Base-by-base conservation (phyloP, 371 early-diverging fungal genomes). In the Mucor sp. region DNA sequence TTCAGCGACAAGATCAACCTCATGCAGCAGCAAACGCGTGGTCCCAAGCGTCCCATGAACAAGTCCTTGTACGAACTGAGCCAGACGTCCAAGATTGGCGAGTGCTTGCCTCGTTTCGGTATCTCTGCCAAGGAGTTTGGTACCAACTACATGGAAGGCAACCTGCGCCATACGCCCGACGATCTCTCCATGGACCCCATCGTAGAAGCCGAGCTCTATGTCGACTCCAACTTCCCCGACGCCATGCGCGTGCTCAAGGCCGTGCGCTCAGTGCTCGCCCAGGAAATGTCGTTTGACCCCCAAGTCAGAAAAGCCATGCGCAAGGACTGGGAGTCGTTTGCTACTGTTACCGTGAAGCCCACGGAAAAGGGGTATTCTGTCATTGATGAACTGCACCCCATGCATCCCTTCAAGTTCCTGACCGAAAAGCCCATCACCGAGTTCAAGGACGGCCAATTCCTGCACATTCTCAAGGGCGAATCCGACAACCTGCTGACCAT, bases 341-440 rank as follows among this genome's bases (percentile, higher is more conserved):
- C 92, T 15, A 85, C 86, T 19, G 84, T 97, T 4, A 81, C 85
- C 6, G 92, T 95, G 15, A 83, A 75, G 25, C 97, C 98, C 1
- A 98, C 97, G 0, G 91, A 90, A 32, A 89, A 89, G 63, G 99
- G 98, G 0, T 76, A 77, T 21, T 74, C 66, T 27, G 89, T 84
- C 55, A 95, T 99, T 65, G 94, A 94, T 48, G 88, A 84, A 2
- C 78, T 87, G 17, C 96, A 97, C 67, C 90, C 93, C 84, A 89
- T 81, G 87, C 87, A 80, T 62, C 89, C 91, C 1, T 96, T 94
- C 86, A 97, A 97, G 81, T 97, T 89, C 60, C 71, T 98, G 64
- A 74, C 75, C 11, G 85, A 89, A 27, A 97, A 97, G 72, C 94
- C 91, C 2, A 76, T 94, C 9, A 70, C 74, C 4, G 87, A 78